Percentiles rank a stretch among this genome's conserved stretches.
Conservation (phyloP, 495 filamentous ascomycete species). For the Viridothelium virens region DNA sequence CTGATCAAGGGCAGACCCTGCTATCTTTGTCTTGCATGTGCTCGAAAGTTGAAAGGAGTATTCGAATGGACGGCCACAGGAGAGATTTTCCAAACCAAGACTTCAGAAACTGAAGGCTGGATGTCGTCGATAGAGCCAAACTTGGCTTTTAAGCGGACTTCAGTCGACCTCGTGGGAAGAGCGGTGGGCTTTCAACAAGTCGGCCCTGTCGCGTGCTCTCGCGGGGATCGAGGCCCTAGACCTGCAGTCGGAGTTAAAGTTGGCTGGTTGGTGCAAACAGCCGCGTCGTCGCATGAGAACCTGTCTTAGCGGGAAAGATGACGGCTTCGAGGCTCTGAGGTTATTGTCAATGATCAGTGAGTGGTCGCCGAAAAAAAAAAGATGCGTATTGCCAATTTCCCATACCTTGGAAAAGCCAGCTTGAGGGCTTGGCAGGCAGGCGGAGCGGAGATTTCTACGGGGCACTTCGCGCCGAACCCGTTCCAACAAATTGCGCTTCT, state of each 20-base stretch:
- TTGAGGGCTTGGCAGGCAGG: neutral
- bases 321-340: no score
- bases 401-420: neutral
- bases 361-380: no score
- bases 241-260: no score
- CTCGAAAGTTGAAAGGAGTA: neutral
- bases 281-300: no score
- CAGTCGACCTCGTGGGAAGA: no score
- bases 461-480: neutral
- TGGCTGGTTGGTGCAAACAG: neutral
- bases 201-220: neutral
- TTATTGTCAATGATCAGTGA: no score
- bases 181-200: neutral
- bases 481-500: neutral
- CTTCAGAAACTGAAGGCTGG: no score
- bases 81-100: no score
- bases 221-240: neutral
- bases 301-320: no score
- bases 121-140: no score
- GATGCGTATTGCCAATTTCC: no score
- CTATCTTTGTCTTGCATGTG: neutral
- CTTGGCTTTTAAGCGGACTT: no score
- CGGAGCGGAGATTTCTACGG: neutral
- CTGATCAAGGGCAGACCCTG: neutral
- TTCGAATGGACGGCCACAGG: neutral